Evolutionary conservation across 441 rosid genomes (phyloP), one percentile per base, ranked within the genome.

Genomic region (Populus tomentosa): DNA sequence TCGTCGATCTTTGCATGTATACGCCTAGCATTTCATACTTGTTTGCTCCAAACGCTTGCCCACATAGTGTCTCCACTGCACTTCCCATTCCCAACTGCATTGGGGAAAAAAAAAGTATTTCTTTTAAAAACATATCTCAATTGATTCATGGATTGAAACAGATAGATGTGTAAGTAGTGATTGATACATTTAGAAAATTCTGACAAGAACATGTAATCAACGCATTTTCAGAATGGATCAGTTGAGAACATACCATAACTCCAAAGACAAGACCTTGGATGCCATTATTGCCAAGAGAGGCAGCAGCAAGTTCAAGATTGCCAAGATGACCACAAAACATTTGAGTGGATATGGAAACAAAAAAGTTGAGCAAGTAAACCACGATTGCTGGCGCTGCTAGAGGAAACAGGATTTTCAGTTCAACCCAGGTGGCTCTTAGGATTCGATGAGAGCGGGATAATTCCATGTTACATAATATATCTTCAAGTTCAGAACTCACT

Each of bases 1-100:
- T 64, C 1, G 91, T 82, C 28, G 96, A 89, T 78, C 94, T 84
- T 69, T 93, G 98, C 38, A 93, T 82, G 75, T 91, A 93, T 33
- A 90, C 63, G 5, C 98, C 98, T 2, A 93, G 84, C 93, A 89
- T 87, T 1, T 85, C 89, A 46, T 80, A 86, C 72, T 53, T 53
- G 21, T 86, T 85, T 10, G 98, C 96, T 28, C 96, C 94, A 23
- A 84, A 91, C 0, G 94, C 94, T 90, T 93, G 98, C 24, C 98
- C 96, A 66, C 98, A 91, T 33, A 91, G 78, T 11, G 96, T 93
- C 76, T 91, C 96, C 26, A 91, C 93, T 1, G 98, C 96, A 78
- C 98, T 93, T 79, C 98, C 98, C 95, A 93, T 93, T 26, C 98
- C 98, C 63, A 93, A 82, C 98, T 90, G 79, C 75, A 59, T 23